Evolutionary conservation across 23 red algal species (phyloP).

Genomic region (Cyanidium caldarium): DNA sequence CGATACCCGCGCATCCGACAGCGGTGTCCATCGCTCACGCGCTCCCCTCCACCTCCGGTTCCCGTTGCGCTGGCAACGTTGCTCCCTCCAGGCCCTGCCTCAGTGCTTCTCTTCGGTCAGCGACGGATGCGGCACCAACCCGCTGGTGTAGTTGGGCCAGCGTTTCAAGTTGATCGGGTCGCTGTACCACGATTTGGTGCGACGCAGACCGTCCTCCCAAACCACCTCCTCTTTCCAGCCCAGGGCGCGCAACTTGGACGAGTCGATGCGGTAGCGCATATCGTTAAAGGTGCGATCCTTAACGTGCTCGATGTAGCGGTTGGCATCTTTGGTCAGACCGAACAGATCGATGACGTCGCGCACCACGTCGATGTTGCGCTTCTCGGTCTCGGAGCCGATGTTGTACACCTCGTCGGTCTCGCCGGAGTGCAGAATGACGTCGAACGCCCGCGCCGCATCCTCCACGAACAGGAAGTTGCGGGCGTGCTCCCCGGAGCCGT

Average conservation of each 20-base stretch:
- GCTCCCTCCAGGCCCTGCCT: too few relatives aligned
- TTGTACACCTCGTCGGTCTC: constrained; percentile 80
- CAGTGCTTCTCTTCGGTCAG: constrained; percentile 14
- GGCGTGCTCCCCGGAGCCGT: constrained; percentile 62
- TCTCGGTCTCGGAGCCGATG: constrained; percentile 70
- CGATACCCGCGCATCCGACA: not conserved
- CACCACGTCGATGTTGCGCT: constrained; percentile 61
- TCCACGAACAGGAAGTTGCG: constrained; percentile 72
- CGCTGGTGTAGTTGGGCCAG: constrained; percentile 40
- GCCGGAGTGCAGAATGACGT: constrained; percentile 67
- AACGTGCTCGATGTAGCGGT: constrained; percentile 42
- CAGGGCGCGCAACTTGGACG: constrained; percentile 49
- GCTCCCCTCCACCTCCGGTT: not conserved
- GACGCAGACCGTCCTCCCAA: constrained; percentile 47
- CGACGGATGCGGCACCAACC: constrained; percentile 56
- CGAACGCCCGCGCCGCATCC: constrained; percentile 78
- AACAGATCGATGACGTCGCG: constrained; percentile 39
- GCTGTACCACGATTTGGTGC: constrained; percentile 44
- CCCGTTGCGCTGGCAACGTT: too few relatives aligned
- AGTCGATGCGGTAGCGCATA: constrained; percentile 66
- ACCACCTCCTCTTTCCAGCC: constrained; percentile 46
- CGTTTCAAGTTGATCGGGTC: constrained; percentile 31
- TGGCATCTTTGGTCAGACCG: constrained; percentile 10
- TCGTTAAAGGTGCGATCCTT: constrained; percentile 82
- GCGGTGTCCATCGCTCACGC: not conserved